Conservation (phyloP, 177 flowering plant genomes). For the Tripterygium wilfordii region DNA sequence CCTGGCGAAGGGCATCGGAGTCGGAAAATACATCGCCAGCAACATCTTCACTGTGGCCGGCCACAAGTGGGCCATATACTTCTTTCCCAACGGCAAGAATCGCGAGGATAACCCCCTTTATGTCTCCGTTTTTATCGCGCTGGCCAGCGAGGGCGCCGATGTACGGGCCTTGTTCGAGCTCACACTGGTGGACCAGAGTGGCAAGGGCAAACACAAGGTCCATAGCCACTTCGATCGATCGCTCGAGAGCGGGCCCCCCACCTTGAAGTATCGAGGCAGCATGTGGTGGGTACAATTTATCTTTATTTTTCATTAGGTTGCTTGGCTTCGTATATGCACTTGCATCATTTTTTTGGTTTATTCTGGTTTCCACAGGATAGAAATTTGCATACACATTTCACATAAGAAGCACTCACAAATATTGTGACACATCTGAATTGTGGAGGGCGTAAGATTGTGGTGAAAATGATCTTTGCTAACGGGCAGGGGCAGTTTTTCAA, state of each 20-base stretch:
- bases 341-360: no score
- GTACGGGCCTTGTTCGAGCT: constrained; percentile 77
- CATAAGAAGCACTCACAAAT: no score
- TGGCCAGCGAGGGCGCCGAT: constrained; percentile 87
- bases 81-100: constrained; percentile 83
- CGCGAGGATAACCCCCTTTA: constrained; percentile 71
- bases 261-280: constrained; percentile 77
- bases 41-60: constrained; percentile 76
- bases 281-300: no score
- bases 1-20: constrained; percentile 81
- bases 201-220: constrained; percentile 70
- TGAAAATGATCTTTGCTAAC: no score
- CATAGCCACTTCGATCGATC: constrained; percentile 84
- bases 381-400: no score
- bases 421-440: no score
- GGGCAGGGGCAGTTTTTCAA: no score
- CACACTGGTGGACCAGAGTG: constrained; percentile 73
- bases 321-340: no score
- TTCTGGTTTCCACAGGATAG: no score
- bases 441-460: no score
- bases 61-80: constrained; percentile 79
- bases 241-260: constrained; percentile 79
- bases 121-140: constrained; percentile 75
- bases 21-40: constrained; percentile 79
- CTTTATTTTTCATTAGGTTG: no score